phyloP scores from a whole-genome alignment of 371 early-diverging fungal genomes.

The Globomyces sp. region DNA sequence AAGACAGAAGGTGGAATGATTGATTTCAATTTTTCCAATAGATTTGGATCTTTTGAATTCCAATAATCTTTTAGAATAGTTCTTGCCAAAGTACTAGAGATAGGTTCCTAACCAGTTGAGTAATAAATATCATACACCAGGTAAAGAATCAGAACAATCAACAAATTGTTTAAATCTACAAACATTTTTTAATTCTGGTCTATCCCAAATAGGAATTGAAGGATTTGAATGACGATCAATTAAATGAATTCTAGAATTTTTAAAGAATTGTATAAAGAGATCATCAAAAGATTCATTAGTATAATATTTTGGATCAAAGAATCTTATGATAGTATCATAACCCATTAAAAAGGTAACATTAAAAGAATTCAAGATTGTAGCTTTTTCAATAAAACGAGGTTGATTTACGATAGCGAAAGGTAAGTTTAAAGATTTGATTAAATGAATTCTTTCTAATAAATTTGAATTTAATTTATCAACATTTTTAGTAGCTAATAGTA shows the following conservation, averaged over 20 bases:
- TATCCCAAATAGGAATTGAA: background rate
- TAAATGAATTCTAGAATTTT: background rate
- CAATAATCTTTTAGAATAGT: too few relatives aligned
- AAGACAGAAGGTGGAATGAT: too few relatives aligned
- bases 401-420: constrained; percentile 2
- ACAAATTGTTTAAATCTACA: background rate
- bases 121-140: too few relatives aligned
- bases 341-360: background rate
- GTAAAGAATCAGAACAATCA: background rate
- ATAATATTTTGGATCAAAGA: constrained; percentile 5
- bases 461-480: background rate
- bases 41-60: too few relatives aligned
- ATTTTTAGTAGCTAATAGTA: constrained; percentile 3
- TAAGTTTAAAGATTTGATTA: constrained; percentile 3
- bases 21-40: too few relatives aligned
- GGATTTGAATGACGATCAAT: background rate
- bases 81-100: too few relatives aligned
- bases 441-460: background rate
- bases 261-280: background rate
- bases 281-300: background rate
- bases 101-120: too few relatives aligned
- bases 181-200: background rate
- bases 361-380: background rate
- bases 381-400: constrained; percentile 2
- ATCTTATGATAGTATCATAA: constrained; percentile 2